Percentiles rank a stretch among this genome's conserved stretches.
phyloP scores from a whole-genome alignment of 1,284 basidiomycete genomes.

The Meira nashicola region DNA sequence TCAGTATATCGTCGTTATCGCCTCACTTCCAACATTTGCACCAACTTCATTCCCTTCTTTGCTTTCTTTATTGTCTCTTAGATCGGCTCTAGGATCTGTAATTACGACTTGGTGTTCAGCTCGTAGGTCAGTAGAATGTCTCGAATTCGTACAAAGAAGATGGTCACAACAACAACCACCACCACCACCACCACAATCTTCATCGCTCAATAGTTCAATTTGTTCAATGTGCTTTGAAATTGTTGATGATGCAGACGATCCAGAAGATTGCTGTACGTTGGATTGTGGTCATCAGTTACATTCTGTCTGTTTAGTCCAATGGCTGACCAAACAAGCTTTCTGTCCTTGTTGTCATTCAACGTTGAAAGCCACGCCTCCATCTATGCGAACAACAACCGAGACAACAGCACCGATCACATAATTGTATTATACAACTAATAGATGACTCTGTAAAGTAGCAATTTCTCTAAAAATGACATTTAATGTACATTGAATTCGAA shows the following conservation, averaged over 20 bases:
- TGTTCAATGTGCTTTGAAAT: slow-evolving; percentile 38
- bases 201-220: slow-evolving; percentile 17
- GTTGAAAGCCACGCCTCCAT: not conserved
- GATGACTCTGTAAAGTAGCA: not conserved
- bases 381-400: not conserved
- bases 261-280: slow-evolving; percentile 22
- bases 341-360: slow-evolving; percentile 21
- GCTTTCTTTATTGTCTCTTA: slow-evolving; percentile 27
- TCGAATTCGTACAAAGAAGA: slow-evolving; percentile 32
- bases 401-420: not conserved
- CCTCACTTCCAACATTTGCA: slow-evolving; percentile 30
- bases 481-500: not conserved
- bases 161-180: slow-evolving; percentile 20
- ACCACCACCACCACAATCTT: slow-evolving; percentile 6
- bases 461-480: no score
- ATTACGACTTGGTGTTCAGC: slow-evolving; percentile 28
- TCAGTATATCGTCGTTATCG: slow-evolving; percentile 26
- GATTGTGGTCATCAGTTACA: slow-evolving; percentile 39
- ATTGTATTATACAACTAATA: not conserved
- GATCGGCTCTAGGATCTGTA: slow-evolving; percentile 25
- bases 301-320: slow-evolving; percentile 27
- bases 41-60: slow-evolving; percentile 33
- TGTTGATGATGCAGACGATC: slow-evolving; percentile 9
- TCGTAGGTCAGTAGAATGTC: slow-evolving; percentile 27
- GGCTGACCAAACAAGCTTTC: slow-evolving; percentile 33